These are phyloP conservation scores for Puccinia triticina DNA, from an alignment of 1,284 basidiomycete species.

Conservation along the genomic window DNA sequence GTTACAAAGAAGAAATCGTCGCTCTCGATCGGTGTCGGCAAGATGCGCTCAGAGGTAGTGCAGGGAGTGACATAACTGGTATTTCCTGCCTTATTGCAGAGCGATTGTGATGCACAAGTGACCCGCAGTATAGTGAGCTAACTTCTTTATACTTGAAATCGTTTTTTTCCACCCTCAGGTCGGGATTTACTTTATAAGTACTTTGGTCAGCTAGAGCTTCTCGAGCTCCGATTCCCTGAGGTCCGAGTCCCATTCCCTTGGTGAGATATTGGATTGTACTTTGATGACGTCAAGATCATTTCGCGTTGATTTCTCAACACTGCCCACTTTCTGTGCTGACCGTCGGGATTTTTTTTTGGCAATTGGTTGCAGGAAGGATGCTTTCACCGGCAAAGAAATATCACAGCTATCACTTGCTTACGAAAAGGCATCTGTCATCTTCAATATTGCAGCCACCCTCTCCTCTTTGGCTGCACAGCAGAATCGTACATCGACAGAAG, in stretches of 20 bases:
- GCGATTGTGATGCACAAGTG: background rate
- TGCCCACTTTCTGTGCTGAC: conserved; percentile 9
- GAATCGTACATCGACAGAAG: conserved; percentile 76
- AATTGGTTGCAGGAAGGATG: conserved; percentile 72
- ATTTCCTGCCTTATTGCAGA: conserved; percentile 55
- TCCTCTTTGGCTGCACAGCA: conserved; percentile 83
- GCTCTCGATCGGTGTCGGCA: conserved; percentile 85
- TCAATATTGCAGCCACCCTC: conserved; percentile 92
- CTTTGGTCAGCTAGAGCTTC: conserved; percentile 96
- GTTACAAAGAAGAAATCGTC: conserved; percentile 79
- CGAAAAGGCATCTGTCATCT: conserved; percentile 96
- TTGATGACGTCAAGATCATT: background rate
- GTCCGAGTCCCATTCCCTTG: conserved; percentile 93
- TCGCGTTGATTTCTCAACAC: background rate
- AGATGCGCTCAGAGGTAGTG: conserved; percentile 86
- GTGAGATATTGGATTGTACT: conserved; percentile 58
- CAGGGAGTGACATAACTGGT: conserved; percentile 91
- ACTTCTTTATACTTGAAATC: background rate
- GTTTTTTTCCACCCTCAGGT: conserved; percentile 63
- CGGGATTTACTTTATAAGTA: conserved; percentile 97
- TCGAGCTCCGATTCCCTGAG: conserved; percentile 95
- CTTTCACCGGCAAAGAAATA: conserved; percentile 88
- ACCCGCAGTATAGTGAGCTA: background rate
- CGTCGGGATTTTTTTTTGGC: conserved; percentile 1
- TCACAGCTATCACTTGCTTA: conserved; percentile 95